Base-by-base conservation (phyloP, 2,329 filamentous ascomycete genomes). In the Calonectria henricotiae region DNA sequence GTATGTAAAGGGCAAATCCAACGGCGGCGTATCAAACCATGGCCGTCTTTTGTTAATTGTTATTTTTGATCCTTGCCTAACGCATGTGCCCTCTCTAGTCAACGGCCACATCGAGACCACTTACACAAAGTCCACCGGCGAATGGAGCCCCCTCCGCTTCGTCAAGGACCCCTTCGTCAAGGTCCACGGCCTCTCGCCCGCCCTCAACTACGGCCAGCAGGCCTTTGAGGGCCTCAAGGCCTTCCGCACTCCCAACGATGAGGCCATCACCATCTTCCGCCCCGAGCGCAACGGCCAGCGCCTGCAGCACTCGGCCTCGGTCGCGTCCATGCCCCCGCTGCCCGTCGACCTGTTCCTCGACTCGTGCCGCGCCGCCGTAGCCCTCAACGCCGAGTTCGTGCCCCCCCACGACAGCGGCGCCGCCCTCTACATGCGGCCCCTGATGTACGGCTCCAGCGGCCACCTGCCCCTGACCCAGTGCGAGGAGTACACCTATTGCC, bases 161-260 rank as follows among this genome's bases (percentile, higher is more conserved):
- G 91, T 98, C 71, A 84, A 90, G 71, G 94, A 96, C 77, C 96
- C 96, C 7, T 95, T 89, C 86, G 90, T 98, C 77, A 91, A 92
- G 75, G 91, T 98, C 80, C 96, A 98, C 83, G 96, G 96, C 82
- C 96, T 99, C 94, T 92, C 95, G 0, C 95, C 96, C 0, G 96
- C 91, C 49, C 90, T 98, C 74, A 99, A 99, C 88, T 99, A 99
- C 83, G 95, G 96, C 69, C 95, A 98, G 81, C 96, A 98, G 85
- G 96, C 94, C 78, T 99, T 97, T 86, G 96, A 99, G 82, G 96
- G 96, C n/a, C 91, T 98, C 81, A 98, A 98, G 84, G 95, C 96
- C 66, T 98, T 98, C 89, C 94, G 96, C 73, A 86, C 88, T 2
- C 93, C 94, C 20, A 86, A 88, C 68, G 90, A 93, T 81, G 81